phyloP scores from a whole-genome alignment of 2,329 filamentous ascomycete species.

The Byssoonygena ceratinophila region DNA sequence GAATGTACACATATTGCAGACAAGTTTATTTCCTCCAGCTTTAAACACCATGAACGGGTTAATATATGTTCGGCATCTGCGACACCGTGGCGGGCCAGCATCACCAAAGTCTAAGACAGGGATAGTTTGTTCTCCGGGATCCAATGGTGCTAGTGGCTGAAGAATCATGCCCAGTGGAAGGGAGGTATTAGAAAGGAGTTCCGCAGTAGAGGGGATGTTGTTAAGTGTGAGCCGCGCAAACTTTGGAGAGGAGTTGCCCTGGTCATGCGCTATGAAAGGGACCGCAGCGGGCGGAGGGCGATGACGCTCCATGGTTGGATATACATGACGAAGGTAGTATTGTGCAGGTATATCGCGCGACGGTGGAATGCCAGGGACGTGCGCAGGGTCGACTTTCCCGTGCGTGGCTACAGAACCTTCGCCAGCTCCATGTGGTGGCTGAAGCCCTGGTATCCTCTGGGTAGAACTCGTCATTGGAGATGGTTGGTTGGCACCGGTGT shows the following conservation, averaged over 20 bases:
- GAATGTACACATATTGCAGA: constrained; percentile 96
- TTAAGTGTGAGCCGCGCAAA: constrained; percentile 85
- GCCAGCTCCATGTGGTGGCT: constrained; percentile 33
- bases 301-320: constrained; percentile 91
- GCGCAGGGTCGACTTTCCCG: constrained; percentile 74
- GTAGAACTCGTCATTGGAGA: constrained; percentile 21
- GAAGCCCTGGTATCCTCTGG: constrained; percentile 20
- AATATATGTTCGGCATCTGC: constrained; percentile 89
- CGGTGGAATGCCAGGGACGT: constrained; percentile 80
- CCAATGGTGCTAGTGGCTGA: constrained; percentile 74
- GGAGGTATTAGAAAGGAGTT: constrained; percentile 68
- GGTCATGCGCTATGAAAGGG: constrained; percentile 87
- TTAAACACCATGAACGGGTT: constrained; percentile 99
- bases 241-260: constrained; percentile 93
- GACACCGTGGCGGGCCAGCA: constrained; percentile 75
- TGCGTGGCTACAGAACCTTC: constrained; percentile 53
- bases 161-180: constrained; percentile 78
- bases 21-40: constrained; percentile 86
- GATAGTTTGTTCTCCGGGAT: constrained; percentile 74
- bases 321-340: constrained; percentile 77
- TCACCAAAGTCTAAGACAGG: constrained; percentile 95
- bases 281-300: constrained; percentile 78
- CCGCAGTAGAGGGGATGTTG: constrained; percentile 73
- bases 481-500: constrained; percentile 40
- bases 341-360: constrained; percentile 73